Conservation (phyloP, 352 stramenopile species). For the Discostella stelligera region DNA sequence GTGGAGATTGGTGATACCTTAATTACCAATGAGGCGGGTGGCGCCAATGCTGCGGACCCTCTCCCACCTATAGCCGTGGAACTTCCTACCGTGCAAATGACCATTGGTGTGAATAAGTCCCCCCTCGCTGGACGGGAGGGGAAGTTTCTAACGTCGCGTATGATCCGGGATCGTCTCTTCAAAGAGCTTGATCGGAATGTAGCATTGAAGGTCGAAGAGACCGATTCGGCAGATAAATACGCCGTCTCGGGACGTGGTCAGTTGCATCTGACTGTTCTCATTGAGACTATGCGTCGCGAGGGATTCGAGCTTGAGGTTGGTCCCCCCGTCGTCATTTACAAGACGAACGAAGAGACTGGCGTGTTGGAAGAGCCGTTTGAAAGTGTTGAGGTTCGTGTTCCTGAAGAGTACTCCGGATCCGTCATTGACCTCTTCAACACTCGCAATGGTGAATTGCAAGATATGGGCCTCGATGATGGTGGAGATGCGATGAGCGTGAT, state of each 20-base stretch:
- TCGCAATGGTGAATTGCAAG: conserved; percentile 91
- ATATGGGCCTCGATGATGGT: conserved; percentile 87
- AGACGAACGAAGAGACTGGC: conserved; percentile 83
- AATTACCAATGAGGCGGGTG: conserved; percentile 80
- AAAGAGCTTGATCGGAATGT: conserved; percentile 98
- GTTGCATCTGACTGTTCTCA: conserved; percentile 97
- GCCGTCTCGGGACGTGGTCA: conserved; percentile 97
- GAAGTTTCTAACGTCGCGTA: conserved; percentile 96
- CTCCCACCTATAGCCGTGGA: conserved; percentile 86
- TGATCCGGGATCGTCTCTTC: conserved; percentile 96
- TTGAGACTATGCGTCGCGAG: conserved; percentile 99
- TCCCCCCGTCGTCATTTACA: conserved; percentile 95
- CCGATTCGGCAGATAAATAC: conserved; percentile 90
- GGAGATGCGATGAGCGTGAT: conserved; percentile 91
- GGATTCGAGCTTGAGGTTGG: conserved; percentile 98
- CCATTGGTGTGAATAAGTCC: conserved; percentile 97
- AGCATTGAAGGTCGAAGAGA: conserved; percentile 90
- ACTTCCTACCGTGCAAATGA: conserved; percentile 97
- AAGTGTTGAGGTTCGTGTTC: conserved; percentile 86
- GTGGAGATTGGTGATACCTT: conserved; percentile 88
- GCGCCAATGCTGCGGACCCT: conserved; percentile 72
- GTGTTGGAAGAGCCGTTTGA: conserved; percentile 80
- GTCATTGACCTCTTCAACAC: conserved; percentile 95
- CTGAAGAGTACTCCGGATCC: conserved; percentile 92
- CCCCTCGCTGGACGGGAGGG: conserved; percentile 95